Evolutionary conservation across 2,329 filamentous ascomycete species (phyloP).

Genomic region (Teratosphaeria pseudoeucalypti): DNA sequence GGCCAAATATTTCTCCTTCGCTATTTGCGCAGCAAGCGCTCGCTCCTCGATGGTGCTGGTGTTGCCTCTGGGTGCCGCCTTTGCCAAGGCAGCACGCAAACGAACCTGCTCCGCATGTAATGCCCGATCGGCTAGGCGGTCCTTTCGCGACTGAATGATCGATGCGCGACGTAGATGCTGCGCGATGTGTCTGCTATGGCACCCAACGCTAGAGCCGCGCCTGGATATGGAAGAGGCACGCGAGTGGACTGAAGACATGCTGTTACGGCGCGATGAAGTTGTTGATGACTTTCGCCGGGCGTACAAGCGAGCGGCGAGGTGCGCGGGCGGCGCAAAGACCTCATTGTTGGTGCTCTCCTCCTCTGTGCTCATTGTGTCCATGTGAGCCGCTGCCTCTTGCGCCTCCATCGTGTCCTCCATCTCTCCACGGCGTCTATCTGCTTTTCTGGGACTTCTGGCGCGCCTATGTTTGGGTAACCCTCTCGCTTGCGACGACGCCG

Average conservation of each 20-base stretch:
- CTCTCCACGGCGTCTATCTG: neutral
- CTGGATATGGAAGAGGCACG: conserved; percentile 53
- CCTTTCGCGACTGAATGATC: conserved; percentile 71
- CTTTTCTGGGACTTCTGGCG: neutral
- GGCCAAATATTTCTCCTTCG: conserved; percentile 68
- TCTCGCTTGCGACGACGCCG: neutral
- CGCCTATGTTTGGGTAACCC: neutral
- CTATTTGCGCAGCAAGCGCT: conserved; percentile 65
- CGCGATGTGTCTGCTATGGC: conserved; percentile 65
- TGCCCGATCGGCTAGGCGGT: conserved; percentile 66
- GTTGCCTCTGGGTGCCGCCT: conserved; percentile 51
- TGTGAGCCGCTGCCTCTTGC: neutral
- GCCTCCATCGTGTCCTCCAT: neutral
- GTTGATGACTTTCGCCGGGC: conserved; percentile 63
- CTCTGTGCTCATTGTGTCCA: conserved; percentile 1
- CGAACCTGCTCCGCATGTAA: conserved; percentile 78
- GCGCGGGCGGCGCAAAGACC: conserved; percentile 58
- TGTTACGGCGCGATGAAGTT: conserved; percentile 69
- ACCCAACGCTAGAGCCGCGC: conserved; percentile 26
- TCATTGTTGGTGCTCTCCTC: conserved; percentile 2
- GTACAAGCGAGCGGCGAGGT: conserved; percentile 70
- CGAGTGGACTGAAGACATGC: conserved; percentile 65
- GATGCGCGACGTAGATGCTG: conserved; percentile 71
- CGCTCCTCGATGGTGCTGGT: conserved; percentile 62
- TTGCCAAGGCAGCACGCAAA: conserved; percentile 61